Evolutionary conservation across 163 green algal species (phyloP), one percentile per base, ranked within the genome.

Genomic region (Chlamydomonas reinhardtii): DNA sequence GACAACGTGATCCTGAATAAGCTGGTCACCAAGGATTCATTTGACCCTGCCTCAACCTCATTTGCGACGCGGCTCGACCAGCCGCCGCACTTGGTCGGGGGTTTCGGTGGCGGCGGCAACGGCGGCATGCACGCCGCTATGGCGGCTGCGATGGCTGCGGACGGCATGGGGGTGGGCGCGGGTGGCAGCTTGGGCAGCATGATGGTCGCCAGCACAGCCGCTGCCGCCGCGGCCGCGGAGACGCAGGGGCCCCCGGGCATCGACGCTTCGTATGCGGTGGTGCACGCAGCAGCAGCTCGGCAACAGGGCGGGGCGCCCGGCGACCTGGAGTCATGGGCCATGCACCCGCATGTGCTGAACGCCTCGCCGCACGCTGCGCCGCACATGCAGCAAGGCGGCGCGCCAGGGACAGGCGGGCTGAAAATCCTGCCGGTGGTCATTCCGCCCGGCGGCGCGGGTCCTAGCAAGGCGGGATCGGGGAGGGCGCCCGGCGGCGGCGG

Each of bases 1-100:
- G 82, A 87, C 72, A 81, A 81, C 61, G 82, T 87, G 16, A 81
- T 87, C 37, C 71, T 87, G 25, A 81, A 82, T 29, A 81, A 87
- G 39, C 61, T 87, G 16, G 72, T 81, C 2, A 87, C 82, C 59
- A 87, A 87, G 31, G 82, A 87, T 43, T 68, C 71, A 16, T 87
- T 87, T 32, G 82, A 87, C 61, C 82, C 82, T 22, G 82, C 82
- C 19, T 87, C 82, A 16, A 87, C 71, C n/a, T 87, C 82, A 8
- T 87, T 87, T 16, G 82, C 82, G 27, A 87, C 72, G 2, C 82
- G 72, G 20, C 74, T 87, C 27, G 82, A 81, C 34, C 72, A 87
- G 61, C 80, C 73, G 48, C 52, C n/a, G 37, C 52, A 56, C 66
- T 15, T 14, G 52, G 64, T 52, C 79, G 37, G 66, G 14, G 56